Base-by-base conservation (phyloP, 768 basidiomycete species). In the Chlorophyllum brunneum region DNA sequence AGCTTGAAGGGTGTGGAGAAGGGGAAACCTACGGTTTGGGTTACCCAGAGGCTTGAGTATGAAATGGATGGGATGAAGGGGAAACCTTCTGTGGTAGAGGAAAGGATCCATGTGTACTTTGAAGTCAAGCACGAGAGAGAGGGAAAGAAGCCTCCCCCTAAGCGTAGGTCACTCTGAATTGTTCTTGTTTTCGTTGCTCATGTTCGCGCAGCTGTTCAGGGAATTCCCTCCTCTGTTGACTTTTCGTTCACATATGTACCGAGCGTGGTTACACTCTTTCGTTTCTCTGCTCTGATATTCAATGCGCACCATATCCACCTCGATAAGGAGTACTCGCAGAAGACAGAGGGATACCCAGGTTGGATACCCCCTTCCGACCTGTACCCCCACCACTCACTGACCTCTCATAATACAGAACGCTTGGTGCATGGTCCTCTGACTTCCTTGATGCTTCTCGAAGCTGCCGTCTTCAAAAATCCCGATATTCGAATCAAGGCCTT, bases 351-450 rank as follows among this genome's bases (percentile, higher is more conserved):
- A 6, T 89, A 90, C 57, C 77, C 83, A 56, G 88, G 87, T 82
- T n/a, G n/a, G 56, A 16, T 41, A 16, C 36, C 51, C 3, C 47
- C 53, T 51, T 5, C 20, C 39, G 18, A 20, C 34, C 16, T 45
- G 26, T 26, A 23, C 3, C 29, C 26, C 4, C 26, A 27, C 15
- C 27, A 24, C 20, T 37, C 20, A 20, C 36, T 51, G 30, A 54
- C 24, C 1, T 27, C n/a, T n/a, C 13, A 20, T 11, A 38, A 18
- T 20, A 22, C 59, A 89, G 88, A 89, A 67, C 80, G 88, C 9
- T 76, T 93, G n/a, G 87, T 92, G 9, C 91, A 92, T 61, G 90
- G 88, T 0, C 90, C 91, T 34, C 68, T 93, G 37, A 92, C 85
- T 2, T 88, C 90, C 0, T 70, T 88, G 47, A 83, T 92, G 79